Evolutionary conservation across 108 stramenopile species (phyloP), one percentile per base, ranked within the genome.

Genomic region (Fistulifera solaris): DNA sequence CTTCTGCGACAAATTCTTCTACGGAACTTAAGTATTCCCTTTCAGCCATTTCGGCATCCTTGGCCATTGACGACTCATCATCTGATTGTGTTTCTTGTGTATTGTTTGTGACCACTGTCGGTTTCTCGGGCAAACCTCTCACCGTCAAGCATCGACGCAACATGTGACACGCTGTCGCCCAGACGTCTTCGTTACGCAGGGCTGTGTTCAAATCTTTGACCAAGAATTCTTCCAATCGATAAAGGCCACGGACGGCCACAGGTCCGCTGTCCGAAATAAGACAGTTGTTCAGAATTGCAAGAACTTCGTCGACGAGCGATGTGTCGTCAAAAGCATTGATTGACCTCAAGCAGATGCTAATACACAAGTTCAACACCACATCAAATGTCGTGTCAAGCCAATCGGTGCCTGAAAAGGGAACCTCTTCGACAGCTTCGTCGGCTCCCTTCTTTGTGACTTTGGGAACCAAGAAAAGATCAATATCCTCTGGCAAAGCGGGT

Each of bases 111-210:
- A 27, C 31, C 16, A 43, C 41, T n/a, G 5, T 51, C 27, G 31
- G 28, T 28, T 46, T 23, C n/a, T 11, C 38, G 17, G 87, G 84
- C 18, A 90, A 56, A 43, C 73, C 70, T 44, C 84, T 66, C 6
- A 86, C 78, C 40, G 56, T 54, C 49, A 90, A 56, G 27, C 80
- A 82, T 57, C 84, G 68, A 49, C 78, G 67, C 15, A 90, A 59
- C 85, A 90, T 90, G 69, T 86, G 88, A 23, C 79, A 73, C 11
- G 84, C 76, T 21, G 88, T 86, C n/a, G 78, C 85, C 88, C 88
- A 90, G 0, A 70, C 78, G 45, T 85, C 80, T 45, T 86, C 82
- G 8, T 68, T 72, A 13, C 84, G 43, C 28, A 61, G 48, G 42
- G 60, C 67, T 17, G 72, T 24, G 8, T 78, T 56, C 43, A 90